Evolutionary conservation across 805 yeast genomes (phyloP).

Genomic region (Metschnikowia matae): DNA sequence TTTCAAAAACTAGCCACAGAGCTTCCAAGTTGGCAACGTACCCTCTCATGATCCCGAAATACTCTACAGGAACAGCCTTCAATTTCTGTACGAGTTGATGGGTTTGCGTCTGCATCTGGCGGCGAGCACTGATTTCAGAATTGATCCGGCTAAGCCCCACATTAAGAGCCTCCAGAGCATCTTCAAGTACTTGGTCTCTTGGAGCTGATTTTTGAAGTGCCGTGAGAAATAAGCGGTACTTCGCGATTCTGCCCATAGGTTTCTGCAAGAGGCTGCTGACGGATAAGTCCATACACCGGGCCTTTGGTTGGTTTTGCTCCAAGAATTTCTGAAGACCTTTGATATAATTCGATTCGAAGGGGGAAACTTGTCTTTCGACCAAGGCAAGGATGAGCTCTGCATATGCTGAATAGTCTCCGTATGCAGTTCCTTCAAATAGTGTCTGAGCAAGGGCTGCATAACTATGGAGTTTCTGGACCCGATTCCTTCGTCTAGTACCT

Average conservation of each 20-base stretch:
- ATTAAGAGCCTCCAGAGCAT: constrained; percentile 6
- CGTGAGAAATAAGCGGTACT: constrained; percentile 13
- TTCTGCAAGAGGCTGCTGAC: constrained; percentile 14
- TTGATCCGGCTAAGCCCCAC: constrained; percentile 7
- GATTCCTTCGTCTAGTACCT: not conserved
- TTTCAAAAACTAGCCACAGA: constrained; percentile 6
- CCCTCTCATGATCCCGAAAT: not conserved
- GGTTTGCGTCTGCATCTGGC: constrained; percentile 3
- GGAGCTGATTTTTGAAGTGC: constrained; percentile 6
- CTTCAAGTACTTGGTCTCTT: not conserved
- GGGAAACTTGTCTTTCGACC: constrained; percentile 6
- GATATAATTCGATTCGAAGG: constrained; percentile 10
- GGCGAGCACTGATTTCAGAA: constrained; percentile 5
- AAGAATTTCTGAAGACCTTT: constrained; percentile 12
- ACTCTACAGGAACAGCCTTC: not conserved
- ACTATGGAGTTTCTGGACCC: not conserved
- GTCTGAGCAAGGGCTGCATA: constrained; percentile 71
- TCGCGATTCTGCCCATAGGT: constrained; percentile 15
- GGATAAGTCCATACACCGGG: constrained; percentile 13
- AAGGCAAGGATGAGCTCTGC: constrained; percentile 10
- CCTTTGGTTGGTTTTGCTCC: constrained; percentile 13
- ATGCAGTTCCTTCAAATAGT: constrained; percentile 62
- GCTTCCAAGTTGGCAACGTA: not conserved
- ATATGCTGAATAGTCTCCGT: constrained; percentile 8
- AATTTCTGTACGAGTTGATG: not conserved